Evolutionary conservation across 2,329 filamentous ascomycete genomes (phyloP).

Genomic region (Exophiala spinifera): DNA sequence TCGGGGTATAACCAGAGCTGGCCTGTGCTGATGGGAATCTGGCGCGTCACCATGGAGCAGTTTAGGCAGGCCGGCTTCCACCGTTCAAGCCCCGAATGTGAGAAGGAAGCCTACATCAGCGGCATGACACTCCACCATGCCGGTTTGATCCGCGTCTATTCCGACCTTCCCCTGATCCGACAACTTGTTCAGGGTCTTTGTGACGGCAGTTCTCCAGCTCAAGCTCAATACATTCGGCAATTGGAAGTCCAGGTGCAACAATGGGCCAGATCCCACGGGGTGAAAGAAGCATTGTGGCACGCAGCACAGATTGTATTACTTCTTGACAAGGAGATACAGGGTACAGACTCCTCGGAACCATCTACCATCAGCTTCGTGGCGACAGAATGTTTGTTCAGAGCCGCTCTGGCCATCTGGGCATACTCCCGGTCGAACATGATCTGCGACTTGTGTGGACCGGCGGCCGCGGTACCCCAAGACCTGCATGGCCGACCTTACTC

Average conservation of each 20-base stretch:
- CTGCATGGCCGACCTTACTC: not conserved
- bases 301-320: not conserved
- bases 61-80: not conserved
- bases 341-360: not conserved
- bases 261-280: not conserved
- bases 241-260: not conserved
- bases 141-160: not conserved
- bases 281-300: conserved; percentile 1
- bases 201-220: not conserved
- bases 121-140: not conserved
- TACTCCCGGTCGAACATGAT: not conserved
- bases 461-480: not conserved
- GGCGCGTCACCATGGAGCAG: conserved; percentile 1
- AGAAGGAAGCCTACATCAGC: conserved; percentile 1
- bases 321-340: not conserved
- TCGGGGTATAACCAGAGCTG: not conserved
- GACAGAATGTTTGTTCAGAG: not conserved
- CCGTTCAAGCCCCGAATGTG: not conserved
- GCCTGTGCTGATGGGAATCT: not conserved
- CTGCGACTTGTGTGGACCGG: not conserved
- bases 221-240: not conserved
- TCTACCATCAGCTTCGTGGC: not conserved
- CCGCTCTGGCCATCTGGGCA: not conserved
- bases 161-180: not conserved
- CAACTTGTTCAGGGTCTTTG: not conserved